Conservation (phyloP, 164 flowering plant species). For the Chimonanthus praecox region DNA sequence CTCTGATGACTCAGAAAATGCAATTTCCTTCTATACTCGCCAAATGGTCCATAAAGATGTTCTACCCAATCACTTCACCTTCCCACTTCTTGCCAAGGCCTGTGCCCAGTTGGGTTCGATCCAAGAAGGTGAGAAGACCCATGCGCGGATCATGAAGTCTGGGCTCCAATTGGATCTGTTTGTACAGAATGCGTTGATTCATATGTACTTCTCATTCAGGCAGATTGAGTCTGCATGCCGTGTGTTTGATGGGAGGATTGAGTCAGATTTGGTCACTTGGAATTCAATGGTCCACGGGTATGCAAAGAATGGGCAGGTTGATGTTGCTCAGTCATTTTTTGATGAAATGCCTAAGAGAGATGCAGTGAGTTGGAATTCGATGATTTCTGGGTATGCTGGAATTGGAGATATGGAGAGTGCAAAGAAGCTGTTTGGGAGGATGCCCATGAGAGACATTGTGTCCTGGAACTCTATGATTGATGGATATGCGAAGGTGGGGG, state of each 20-base stretch:
- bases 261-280: constrained; percentile 47
- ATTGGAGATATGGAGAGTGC: constrained; percentile 37
- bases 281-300: constrained; percentile 65
- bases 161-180: constrained; percentile 56
- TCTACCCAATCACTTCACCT: constrained; percentile 49
- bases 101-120: constrained; percentile 38
- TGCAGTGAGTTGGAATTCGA: constrained; percentile 48
- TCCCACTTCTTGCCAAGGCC: constrained; percentile 47
- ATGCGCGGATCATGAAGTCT: constrained; percentile 30
- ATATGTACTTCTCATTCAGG: constrained; percentile 43
- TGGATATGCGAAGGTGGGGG: constrained; percentile 46
- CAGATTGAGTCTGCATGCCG: constrained; percentile 28
- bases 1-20: constrained; percentile 28
- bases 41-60: constrained; percentile 32
- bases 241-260: constrained; percentile 39
- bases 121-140: constrained; percentile 46
- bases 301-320: constrained; percentile 47
- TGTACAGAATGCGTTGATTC: constrained; percentile 55
- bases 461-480: constrained; percentile 68
- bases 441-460: constrained; percentile 41
- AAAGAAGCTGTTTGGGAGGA: constrained; percentile 30
- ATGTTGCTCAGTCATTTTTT: constrained; percentile 37
- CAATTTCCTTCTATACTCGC: constrained; percentile 33
- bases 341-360: constrained; percentile 50
- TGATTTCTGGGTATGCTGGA: constrained; percentile 42